Evolutionary conservation across 2,329 filamentous ascomycete genomes (phyloP), one percentile per base, ranked within the genome.

Genomic region (Aspergillus fumigatiaffinis): DNA sequence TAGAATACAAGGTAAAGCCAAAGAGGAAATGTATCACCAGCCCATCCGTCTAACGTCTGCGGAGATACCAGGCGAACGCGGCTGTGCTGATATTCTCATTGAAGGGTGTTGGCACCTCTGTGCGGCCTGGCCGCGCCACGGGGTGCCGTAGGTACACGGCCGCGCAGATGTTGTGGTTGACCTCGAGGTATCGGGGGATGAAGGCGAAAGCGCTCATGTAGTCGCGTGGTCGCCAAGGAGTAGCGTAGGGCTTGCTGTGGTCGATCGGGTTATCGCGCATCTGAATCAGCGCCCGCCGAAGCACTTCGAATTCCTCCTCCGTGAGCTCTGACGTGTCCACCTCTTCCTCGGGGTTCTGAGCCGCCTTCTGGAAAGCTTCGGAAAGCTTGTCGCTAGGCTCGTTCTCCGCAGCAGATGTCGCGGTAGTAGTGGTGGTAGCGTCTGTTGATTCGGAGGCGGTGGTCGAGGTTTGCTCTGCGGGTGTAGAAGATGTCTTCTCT

Each of bases 101-200:
- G 75, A 92, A 97, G 20, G 93, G 93, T 25, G 90, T 91, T 1
- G 93, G 93, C 59, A 93, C 88, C 75, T 93, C 94, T 3, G 89
- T 87, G 63, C 85, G 69, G 10, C 92, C 92, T 2, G 88, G 88
- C 59, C 92, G 83, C 26, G 91, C 94, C 47, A 97, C 93, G 0
- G 94, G 94, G 79, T 99, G 93, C 57, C 94, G 84, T 60, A 99
- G 79, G 74, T 99, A 99, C 44, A 99, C 92, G 10, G 94, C 94
- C 1, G 92, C 88, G 76, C 94, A 99, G 68, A 97, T 89, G 70
- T 92, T 95, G 75, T 96, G 94, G 80, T 97, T 97, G 66, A 99
- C 94, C 78, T 99, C 95, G 59, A 99, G 84, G 75, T 97, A 99
- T 54, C 90, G 82, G 10, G 94, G 94, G 65, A 99, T 92, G 76